Conservation (phyloP, 148 eudicot genomes). For the Oxyria digyna region DNA sequence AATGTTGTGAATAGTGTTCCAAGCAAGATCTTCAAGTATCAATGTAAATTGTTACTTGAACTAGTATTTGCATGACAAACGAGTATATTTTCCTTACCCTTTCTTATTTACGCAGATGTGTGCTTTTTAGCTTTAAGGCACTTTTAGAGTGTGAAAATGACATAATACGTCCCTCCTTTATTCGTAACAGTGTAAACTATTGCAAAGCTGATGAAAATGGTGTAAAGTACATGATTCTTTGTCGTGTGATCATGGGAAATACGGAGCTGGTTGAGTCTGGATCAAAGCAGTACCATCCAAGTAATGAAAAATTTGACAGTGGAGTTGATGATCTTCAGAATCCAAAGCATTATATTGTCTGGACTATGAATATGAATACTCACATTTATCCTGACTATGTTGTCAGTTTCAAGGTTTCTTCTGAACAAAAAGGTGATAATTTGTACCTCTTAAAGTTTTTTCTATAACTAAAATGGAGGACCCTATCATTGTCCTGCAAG, state of each 20-base stretch:
- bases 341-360: constrained; percentile 57
- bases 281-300: constrained; percentile 78
- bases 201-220: constrained; percentile 94
- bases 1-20: not conserved
- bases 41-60: not conserved
- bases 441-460: not conserved
- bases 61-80: not conserved
- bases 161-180: constrained; percentile 7
- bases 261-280: constrained; percentile 73
- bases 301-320: constrained; percentile 69
- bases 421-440: constrained; percentile 38
- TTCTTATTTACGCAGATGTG: constrained; percentile 18
- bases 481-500: not conserved
- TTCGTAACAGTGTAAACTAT: constrained; percentile 40
- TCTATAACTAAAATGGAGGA: not conserved
- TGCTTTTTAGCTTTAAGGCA: not conserved
- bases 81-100: not conserved
- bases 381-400: constrained; percentile 74
- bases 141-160: constrained; percentile 21
- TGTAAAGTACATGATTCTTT: constrained; percentile 43
- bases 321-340: constrained; percentile 74
- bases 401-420: constrained; percentile 71
- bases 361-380: constrained; percentile 80
- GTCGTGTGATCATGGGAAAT: constrained; percentile 92
- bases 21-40: not conserved